Conservation (phyloP, 2,329 filamentous ascomycete genomes). For the Ascomycota sp. region DNA sequence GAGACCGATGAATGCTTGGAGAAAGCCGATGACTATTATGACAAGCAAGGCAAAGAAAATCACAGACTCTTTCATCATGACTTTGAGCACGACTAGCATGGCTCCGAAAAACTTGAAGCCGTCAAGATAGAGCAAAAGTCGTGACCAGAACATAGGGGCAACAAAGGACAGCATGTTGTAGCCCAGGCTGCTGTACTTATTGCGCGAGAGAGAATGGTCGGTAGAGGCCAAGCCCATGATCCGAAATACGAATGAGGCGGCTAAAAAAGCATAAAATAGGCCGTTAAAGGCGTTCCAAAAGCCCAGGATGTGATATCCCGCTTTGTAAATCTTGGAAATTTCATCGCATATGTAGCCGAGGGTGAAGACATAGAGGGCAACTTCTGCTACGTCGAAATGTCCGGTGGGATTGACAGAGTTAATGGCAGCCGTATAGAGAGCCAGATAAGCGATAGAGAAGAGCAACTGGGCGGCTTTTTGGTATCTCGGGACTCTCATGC, state of each 20-base stretch:
- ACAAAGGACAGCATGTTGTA: slow-evolving; percentile 91
- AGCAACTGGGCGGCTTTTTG: slow-evolving; percentile 81
- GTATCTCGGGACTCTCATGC: slow-evolving; percentile 80
- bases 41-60: slow-evolving; percentile 89
- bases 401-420: slow-evolving; percentile 80
- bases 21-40: slow-evolving; percentile 68
- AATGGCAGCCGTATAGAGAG: slow-evolving; percentile 72
- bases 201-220: slow-evolving; percentile 22
- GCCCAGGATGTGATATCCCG: slow-evolving; percentile 72
- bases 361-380: slow-evolving; percentile 77
- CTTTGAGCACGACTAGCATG: slow-evolving; percentile 92
- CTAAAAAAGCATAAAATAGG: slow-evolving; percentile 58
- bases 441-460: slow-evolving; percentile 66
- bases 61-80: slow-evolving; percentile 82
- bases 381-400: slow-evolving; percentile 67
- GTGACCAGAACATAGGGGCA: slow-evolving; percentile 92
- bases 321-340: slow-evolving; percentile 75
- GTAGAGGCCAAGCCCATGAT: slow-evolving; percentile 54
- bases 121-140: slow-evolving; percentile 81
- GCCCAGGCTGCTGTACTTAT: slow-evolving; percentile 54
- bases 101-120: slow-evolving; percentile 90
- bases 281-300: slow-evolving; percentile 97
- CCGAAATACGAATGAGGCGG: slow-evolving; percentile 58
- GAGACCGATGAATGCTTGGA: slow-evolving; percentile 86
- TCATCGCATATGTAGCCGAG: slow-evolving; percentile 83